Conservation (phyloP, 2,329 filamentous ascomycete genomes). For the Conoideocrella luteorostrata region DNA sequence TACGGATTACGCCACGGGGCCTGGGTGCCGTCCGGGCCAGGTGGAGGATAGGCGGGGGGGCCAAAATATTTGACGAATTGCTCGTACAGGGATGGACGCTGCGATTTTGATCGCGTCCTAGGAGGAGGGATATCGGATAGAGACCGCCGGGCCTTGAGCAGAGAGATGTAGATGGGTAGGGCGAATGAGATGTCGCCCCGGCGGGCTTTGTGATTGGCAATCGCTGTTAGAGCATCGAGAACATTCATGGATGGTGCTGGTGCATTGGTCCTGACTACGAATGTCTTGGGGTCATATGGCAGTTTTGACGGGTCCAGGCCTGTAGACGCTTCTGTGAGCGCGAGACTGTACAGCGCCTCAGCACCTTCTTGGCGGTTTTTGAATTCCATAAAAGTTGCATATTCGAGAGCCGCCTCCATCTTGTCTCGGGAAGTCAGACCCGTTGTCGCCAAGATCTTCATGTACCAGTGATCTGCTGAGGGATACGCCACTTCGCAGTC, state of each 20-base stretch:
- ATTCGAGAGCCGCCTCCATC: conserved; percentile 74
- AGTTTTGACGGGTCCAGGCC: conserved; percentile 36
- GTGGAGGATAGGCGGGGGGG: conserved; percentile 61
- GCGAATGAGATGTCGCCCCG: conserved; percentile 60
- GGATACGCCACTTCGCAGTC: conserved; percentile 66
- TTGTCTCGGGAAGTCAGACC: conserved; percentile 76
- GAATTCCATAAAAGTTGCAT: conserved; percentile 79
- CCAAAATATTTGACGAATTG: conserved; percentile 19
- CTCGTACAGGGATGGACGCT: conserved; percentile 12
- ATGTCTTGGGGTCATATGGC: conserved; percentile 54
- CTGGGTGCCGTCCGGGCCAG: conserved; percentile 63
- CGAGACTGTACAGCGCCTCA: conserved; percentile 67
- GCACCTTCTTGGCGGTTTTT: conserved; percentile 62
- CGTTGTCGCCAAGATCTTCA: conserved; percentile 71
- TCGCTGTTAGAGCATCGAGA: conserved; percentile 65
- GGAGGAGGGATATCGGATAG: conserved; percentile 34
- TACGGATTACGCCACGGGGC: conserved; percentile 57
- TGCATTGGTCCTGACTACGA: conserved; percentile 54
- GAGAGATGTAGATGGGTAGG: conserved; percentile 77
- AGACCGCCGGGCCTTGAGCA: conserved; percentile 70
- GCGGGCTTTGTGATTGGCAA: conserved; percentile 72
- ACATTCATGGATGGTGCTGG: conserved; percentile 64
- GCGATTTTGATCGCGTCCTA: conserved; percentile 8
- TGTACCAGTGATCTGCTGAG: conserved; percentile 69
- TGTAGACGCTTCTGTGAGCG: conserved; percentile 64